A percentile compares a stretch with the other conserved stretches of the same genome.
Evolutionary conservation across 106 monocot genomes (phyloP).

Genomic region (Narthecium ossifragum): DNA sequence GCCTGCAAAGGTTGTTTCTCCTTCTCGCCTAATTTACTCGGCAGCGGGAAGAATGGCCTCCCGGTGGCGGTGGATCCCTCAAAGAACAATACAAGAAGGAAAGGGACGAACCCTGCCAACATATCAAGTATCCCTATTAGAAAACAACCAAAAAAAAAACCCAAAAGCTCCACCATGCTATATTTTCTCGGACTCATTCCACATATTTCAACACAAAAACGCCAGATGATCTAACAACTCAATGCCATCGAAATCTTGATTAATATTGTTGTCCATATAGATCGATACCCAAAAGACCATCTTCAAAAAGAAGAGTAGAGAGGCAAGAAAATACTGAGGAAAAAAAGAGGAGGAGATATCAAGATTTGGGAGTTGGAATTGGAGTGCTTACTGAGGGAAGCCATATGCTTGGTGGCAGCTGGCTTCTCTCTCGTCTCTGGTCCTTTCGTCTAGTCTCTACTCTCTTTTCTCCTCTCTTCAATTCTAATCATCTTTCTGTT

Average conservation of each 20-base stretch:
- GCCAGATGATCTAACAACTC: neutral
- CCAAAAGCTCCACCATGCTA: neutral
- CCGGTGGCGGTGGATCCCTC: conserved; percentile 21
- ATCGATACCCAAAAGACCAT: neutral
- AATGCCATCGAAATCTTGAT: neutral
- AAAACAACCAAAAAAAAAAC: neutral
- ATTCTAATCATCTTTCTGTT: too few species aligned
- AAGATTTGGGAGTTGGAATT: neutral
- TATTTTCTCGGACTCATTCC: neutral
- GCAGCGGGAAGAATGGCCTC: conserved; percentile 61
- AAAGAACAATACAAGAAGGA: conserved; percentile 32
- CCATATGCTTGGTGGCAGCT: too few species aligned
- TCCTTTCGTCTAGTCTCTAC: too few species aligned
- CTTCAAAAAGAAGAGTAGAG: neutral
- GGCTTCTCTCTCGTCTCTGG: too few species aligned
- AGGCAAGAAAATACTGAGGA: neutral
- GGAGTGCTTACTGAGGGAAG: neutral
- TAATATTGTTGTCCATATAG: neutral
- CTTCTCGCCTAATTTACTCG: conserved; percentile 38
- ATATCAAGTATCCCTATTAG: neutral
- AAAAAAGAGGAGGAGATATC: neutral
- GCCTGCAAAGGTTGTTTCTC: conserved; percentile 49
- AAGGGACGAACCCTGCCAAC: conserved; percentile 22
- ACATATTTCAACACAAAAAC: neutral
- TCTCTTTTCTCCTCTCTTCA: too few species aligned